Conservation (phyloP, 805 yeast species). For the Suhomyces sp. region DNA sequence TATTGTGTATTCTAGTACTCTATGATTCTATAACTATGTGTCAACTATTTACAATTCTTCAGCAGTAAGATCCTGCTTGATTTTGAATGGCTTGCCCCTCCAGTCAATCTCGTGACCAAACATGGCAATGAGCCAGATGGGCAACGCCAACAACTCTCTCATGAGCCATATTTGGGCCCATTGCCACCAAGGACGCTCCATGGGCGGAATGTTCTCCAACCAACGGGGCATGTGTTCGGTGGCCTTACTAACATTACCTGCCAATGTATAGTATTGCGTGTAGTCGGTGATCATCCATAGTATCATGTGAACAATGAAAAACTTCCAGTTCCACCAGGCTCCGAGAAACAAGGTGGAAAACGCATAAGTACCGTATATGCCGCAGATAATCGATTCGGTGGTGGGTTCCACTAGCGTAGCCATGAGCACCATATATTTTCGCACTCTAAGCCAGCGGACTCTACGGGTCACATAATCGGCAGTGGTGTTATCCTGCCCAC, state of each 20-base stretch:
- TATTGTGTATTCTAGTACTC: background rate
- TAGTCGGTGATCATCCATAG: constrained; percentile 68
- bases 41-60: constrained; percentile 47
- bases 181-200: constrained; percentile 12
- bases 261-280: constrained; percentile 50
- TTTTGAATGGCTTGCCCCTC: constrained; percentile 74
- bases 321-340: constrained; percentile 26
- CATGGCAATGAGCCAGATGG: constrained; percentile 82
- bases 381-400: constrained; percentile 72
- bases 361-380: constrained; percentile 62
- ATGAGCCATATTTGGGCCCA: constrained; percentile 54
- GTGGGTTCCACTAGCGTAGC: constrained; percentile 87
- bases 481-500: constrained; percentile 39
- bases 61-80: constrained; percentile 72
- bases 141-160: constrained; percentile 74
- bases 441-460: constrained; percentile 79
- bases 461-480: constrained; percentile 64
- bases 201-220: constrained; percentile 14
- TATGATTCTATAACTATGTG: background rate
- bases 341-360: constrained; percentile 44
- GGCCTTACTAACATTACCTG: constrained; percentile 19
- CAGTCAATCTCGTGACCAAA: constrained; percentile 71
- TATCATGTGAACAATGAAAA: constrained; percentile 51
- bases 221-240: constrained; percentile 9
- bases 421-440: constrained; percentile 81